Evolutionary conservation across 1,139 yeast genomes (phyloP).

Genomic region (Hyphopichia pseudoburtonii): DNA sequence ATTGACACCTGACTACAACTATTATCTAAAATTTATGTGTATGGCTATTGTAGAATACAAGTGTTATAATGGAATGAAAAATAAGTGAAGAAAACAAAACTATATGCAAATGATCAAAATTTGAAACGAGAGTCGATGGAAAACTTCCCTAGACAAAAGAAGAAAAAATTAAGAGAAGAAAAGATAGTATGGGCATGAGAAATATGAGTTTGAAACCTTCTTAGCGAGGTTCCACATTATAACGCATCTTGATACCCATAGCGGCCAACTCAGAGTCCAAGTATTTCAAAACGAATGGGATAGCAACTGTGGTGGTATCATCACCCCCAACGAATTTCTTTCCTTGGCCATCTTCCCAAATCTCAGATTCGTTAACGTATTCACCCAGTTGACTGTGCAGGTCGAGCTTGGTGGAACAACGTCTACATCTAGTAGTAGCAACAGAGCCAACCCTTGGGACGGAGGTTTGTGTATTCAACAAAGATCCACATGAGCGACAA

Average conservation of each 20-base stretch:
- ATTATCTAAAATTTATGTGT: not conserved
- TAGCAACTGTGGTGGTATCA: conserved; percentile 88
- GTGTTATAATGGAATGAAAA: no score
- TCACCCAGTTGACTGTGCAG: conserved; percentile 35
- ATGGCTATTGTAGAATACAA: not conserved
- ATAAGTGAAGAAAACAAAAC: not conserved
- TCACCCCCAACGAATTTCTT: conserved; percentile 89
- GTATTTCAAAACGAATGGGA: conserved; percentile 94
- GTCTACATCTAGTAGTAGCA: conserved; percentile 82
- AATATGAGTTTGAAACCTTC: conserved; percentile 1
- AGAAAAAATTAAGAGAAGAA: not conserved
- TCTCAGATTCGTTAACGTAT: conserved; percentile 67
- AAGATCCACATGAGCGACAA: conserved; percentile 92
- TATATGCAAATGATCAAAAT: not conserved
- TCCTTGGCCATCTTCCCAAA: conserved; percentile 98
- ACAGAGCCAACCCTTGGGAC: conserved; percentile 88
- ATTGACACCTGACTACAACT: not conserved
- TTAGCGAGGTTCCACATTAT: conserved; percentile 68
- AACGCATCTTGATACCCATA: conserved; percentile 94
- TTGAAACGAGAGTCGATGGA: not conserved
- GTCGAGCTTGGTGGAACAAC: conserved; percentile 74
- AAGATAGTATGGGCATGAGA: conserved; percentile 1
- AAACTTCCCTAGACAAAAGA: no score
- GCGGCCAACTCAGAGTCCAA: conserved; percentile 95
- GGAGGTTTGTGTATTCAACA: conserved; percentile 82